These are phyloP conservation scores for Hippophae gyantsensis DNA, from an alignment of 306 rosid genomes.

Conservation along the genomic window DNA sequence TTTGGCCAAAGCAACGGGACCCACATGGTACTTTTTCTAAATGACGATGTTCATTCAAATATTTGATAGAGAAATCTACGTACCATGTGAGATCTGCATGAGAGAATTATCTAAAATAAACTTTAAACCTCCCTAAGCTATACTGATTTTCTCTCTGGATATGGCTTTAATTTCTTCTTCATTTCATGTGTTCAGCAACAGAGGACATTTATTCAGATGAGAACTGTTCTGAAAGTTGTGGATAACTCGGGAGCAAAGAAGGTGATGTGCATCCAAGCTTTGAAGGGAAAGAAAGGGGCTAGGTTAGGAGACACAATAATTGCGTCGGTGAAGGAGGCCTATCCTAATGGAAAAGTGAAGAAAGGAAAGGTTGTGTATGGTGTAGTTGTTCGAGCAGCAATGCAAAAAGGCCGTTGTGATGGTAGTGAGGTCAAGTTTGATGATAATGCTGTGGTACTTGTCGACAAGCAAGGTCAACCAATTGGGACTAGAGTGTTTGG, in stretches of 20 bases:
- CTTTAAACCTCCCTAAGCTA: not conserved
- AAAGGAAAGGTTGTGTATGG: slow-evolving; percentile 63
- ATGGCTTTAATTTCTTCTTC: not conserved
- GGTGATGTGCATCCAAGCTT: slow-evolving; percentile 88
- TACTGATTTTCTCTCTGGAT: not conserved
- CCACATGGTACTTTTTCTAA: too few relatives aligned
- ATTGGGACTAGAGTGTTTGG: slow-evolving; percentile 91
- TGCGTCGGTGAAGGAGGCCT: slow-evolving; percentile 89
- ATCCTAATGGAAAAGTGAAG: slow-evolving; percentile 77
- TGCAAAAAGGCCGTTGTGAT: slow-evolving; percentile 71
- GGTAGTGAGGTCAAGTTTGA: slow-evolving; percentile 91
- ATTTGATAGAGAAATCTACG: too few relatives aligned
- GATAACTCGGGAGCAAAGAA: slow-evolving; percentile 81
- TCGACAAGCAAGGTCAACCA: slow-evolving; percentile 91
- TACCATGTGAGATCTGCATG: too few relatives aligned
- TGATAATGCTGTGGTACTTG: slow-evolving; percentile 74
- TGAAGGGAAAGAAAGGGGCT: slow-evolving; percentile 88
- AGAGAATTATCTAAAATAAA: not conserved
- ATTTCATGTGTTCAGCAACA: slow-evolving; percentile 42
- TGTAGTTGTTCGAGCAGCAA: slow-evolving; percentile 62
- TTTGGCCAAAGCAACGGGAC: too few relatives aligned
- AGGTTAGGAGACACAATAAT: slow-evolving; percentile 79
- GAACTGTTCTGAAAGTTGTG: slow-evolving; percentile 86
- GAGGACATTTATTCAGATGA: slow-evolving; percentile 82
- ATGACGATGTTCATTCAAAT: too few relatives aligned